A percentile compares a stretch with the other conserved stretches of the same genome.
These are phyloP conservation scores for Elsinoe perseae DNA, from an alignment of 2,329 filamentous ascomycete species.

Conservation along the genomic window DNA sequence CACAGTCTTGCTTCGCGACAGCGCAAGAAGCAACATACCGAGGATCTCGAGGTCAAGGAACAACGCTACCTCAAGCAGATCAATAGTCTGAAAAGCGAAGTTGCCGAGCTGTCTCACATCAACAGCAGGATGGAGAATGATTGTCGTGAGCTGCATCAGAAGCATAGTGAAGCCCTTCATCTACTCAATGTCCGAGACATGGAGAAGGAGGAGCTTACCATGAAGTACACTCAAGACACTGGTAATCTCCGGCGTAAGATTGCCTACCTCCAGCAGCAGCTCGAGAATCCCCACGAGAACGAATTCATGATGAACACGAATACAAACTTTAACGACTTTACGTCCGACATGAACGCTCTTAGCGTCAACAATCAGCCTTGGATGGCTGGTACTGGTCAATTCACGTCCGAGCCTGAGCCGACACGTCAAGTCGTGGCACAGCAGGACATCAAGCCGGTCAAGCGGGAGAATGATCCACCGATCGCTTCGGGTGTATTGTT, in stretches of 20 bases:
- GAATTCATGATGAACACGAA: conserved; percentile 43
- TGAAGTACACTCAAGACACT: conserved; percentile 80
- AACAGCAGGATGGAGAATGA: conserved; percentile 26
- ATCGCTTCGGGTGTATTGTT: conserved; percentile 77
- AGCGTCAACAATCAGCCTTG: conserved; percentile 68
- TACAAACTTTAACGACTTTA: conserved; percentile 62
- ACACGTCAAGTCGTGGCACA: conserved; percentile 21
- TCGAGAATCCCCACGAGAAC: conserved; percentile 50
- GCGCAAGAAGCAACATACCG: conserved; percentile 96
- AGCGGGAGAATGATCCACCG: conserved; percentile 40
- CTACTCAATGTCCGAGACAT: conserved; percentile 69
- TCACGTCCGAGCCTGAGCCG: conserved; percentile 27
- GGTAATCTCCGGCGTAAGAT: conserved; percentile 90
- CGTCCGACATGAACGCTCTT: conserved; percentile 75
- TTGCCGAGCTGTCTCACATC: conserved; percentile 58
- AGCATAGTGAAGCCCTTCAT: conserved; percentile 66
- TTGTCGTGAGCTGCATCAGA: conserved; percentile 48
- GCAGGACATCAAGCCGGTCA: conserved; percentile 24
- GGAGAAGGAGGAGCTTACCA: conserved; percentile 88
- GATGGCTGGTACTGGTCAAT: conserved; percentile 50
- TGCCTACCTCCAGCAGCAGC: conserved; percentile 65
- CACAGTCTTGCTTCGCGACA: conserved; percentile 85
- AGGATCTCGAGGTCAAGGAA: conserved; percentile 94
- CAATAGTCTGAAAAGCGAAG: conserved; percentile 67
- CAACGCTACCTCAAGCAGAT: conserved; percentile 77